Percentiles rank a stretch among this genome's conserved stretches.
phyloP scores from a whole-genome alignment of 2,329 filamentous ascomycete genomes.

The Aphanoascus verrucosus region DNA sequence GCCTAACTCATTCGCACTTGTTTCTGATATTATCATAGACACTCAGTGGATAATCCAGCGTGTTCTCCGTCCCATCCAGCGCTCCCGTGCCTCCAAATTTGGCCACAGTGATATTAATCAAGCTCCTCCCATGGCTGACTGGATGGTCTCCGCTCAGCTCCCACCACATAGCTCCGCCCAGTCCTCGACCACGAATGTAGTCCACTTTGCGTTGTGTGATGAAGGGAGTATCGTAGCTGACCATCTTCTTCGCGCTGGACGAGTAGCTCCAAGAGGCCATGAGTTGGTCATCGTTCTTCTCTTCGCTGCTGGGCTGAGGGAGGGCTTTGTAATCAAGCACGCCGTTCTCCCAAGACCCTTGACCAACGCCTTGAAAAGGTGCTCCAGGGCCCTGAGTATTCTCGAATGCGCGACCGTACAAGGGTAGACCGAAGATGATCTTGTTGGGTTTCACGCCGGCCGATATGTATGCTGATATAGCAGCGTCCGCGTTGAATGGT shows the following conservation, averaged over 20 bases:
- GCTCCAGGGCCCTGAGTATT: conserved; percentile 65
- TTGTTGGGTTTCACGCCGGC: conserved; percentile 57
- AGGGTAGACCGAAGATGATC: conserved; percentile 79
- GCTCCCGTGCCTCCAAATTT: conserved; percentile 10
- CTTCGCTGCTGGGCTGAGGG: conserved; percentile 54
- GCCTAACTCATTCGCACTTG: conserved; percentile 4
- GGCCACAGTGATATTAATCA: conserved; percentile 13
- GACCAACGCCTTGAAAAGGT: conserved; percentile 60
- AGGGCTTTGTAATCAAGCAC: conserved; percentile 84
- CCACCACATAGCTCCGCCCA: conserved; percentile 97
- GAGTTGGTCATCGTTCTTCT: conserved; percentile 49
- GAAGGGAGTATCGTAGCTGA: conserved; percentile 64
- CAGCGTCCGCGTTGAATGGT: conserved; percentile 64
- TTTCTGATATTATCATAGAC: conserved; percentile 14
- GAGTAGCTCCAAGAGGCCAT: conserved; percentile 68
- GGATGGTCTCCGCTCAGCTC: conserved; percentile 63
- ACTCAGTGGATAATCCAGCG: conserved; percentile 12
- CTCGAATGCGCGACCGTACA: conserved; percentile 80
- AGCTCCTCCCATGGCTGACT: conserved; percentile 11
- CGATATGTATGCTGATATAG: conserved; percentile 60
- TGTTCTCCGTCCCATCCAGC: conserved; percentile 13
- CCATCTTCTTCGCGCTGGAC: conserved; percentile 47
- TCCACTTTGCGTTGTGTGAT: conserved; percentile 59
- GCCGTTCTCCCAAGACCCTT: conserved; percentile 74
- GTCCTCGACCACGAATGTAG: conserved; percentile 54